These are phyloP conservation scores for Pezicula rhizophila DNA, from an alignment of 2,329 filamentous ascomycete species.

Conservation along the genomic window DNA sequence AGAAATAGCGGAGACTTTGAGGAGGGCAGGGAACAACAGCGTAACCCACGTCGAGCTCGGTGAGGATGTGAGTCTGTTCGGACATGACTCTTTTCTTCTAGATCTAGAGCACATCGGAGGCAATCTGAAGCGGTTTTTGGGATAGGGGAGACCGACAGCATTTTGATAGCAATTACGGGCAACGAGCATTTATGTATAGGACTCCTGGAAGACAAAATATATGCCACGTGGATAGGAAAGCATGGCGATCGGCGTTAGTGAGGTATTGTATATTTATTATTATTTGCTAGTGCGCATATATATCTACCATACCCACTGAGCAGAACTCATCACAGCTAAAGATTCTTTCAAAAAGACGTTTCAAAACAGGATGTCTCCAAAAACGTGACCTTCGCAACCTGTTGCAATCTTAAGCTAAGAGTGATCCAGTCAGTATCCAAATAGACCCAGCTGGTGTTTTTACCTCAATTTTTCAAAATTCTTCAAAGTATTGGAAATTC, in stretches of 20 bases:
- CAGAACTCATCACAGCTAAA: not conserved
- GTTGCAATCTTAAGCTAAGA: not conserved
- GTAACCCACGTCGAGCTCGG: constrained; percentile 89
- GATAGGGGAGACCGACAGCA: constrained; percentile 32
- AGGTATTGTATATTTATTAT: not conserved
- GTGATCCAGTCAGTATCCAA: not conserved
- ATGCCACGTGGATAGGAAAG: not conserved
- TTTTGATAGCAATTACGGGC: not conserved
- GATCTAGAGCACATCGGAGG: constrained; percentile 91
- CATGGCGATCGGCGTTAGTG: not conserved
- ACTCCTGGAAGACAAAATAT: not conserved
- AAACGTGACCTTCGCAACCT: not conserved
- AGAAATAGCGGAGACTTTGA: constrained; percentile 81
- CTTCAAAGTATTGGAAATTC: no score
- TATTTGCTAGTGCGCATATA: not conserved
- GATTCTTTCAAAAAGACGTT: not conserved
- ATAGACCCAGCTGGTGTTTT: not conserved
- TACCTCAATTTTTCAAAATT: not conserved
- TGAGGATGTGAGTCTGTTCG: constrained; percentile 90
- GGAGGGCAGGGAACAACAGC: constrained; percentile 67
- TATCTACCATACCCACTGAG: not conserved
- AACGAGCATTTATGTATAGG: no score
- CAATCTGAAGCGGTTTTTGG: constrained; percentile 72
- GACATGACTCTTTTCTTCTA: constrained; percentile 91
- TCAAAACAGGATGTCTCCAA: not conserved